Percentiles rank a stretch among this genome's conserved stretches.
These are phyloP conservation scores for Leccinum arenicola DNA, from an alignment of 768 basidiomycete genomes.

Conservation along the genomic window DNA sequence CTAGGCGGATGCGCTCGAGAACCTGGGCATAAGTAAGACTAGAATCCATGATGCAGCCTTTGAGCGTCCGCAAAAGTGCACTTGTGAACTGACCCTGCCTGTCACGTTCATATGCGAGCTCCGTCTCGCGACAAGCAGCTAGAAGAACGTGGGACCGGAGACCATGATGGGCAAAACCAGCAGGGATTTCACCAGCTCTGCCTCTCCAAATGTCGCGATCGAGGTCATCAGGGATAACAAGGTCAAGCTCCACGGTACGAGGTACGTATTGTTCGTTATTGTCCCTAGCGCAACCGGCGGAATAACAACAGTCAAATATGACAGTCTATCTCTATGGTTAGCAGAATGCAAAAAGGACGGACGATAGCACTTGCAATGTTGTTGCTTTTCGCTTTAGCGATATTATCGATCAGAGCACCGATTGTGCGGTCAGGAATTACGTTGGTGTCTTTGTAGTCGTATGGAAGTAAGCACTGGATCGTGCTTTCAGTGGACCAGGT, in stretches of 20 bases:
- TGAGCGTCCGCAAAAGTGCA: conserved; percentile 19
- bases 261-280: background rate
- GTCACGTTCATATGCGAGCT: conserved; percentile 28
- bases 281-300: conserved; percentile 35
- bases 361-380: conserved; percentile 31
- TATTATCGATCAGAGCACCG: conserved; percentile 4
- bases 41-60: background rate
- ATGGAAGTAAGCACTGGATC: too few species aligned
- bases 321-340: conserved; percentile 34
- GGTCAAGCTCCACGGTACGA: conserved; percentile 5
- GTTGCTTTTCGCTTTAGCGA: conserved; percentile 21
- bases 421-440: conserved; percentile 13
- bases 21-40: conserved; percentile 24
- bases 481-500: conserved; percentile 9
- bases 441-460: conserved; percentile 15
- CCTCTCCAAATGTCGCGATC: conserved; percentile 28
- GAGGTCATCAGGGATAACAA: conserved; percentile 8
- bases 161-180: conserved; percentile 26
- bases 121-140: conserved; percentile 39
- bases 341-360: background rate
- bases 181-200: conserved; percentile 11
- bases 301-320: conserved; percentile 47
- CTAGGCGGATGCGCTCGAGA: conserved; percentile 15
- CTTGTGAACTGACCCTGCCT: conserved; percentile 26
- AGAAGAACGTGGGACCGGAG: conserved; percentile 40